These are phyloP conservation scores for Lepraria neglecta DNA, from an alignment of 495 filamentous ascomycete species.

Conservation along the genomic window DNA sequence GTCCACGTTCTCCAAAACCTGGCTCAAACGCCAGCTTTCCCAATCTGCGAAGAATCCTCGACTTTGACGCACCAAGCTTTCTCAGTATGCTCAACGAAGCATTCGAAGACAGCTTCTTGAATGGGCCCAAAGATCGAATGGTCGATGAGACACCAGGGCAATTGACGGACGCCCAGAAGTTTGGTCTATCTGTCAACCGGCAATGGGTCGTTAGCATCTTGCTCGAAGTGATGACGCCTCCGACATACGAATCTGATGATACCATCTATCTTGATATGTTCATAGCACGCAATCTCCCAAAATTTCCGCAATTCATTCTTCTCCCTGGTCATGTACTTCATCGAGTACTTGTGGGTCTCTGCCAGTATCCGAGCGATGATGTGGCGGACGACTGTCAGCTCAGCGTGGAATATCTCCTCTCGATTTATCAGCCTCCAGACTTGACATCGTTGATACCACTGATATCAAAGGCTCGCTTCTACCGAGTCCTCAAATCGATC, in stretches of 20 bases:
- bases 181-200: constrained; percentile 71
- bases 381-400: constrained; percentile 91
- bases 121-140: constrained; percentile 58
- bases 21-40: constrained; percentile 46
- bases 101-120: constrained; percentile 91
- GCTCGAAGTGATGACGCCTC: constrained; percentile 74
- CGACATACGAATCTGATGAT: constrained; percentile 68
- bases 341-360: constrained; percentile 73
- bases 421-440: constrained; percentile 85
- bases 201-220: constrained; percentile 87
- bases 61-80: constrained; percentile 85
- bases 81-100: constrained; percentile 95
- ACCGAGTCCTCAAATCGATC: constrained; percentile 85
- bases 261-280: constrained; percentile 98
- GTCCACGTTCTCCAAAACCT: constrained; percentile 12
- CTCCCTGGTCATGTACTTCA: constrained; percentile 80
- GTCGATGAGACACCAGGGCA: constrained; percentile 46
- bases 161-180: constrained; percentile 55
- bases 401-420: constrained; percentile 90
- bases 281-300: constrained; percentile 88
- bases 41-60: constrained; percentile 73
- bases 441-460: constrained; percentile 64
- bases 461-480: constrained; percentile 77
- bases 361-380: constrained; percentile 71
- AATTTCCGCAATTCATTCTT: constrained; percentile 92